Evolutionary conservation across 2,329 filamentous ascomycete genomes (phyloP), one percentile per base, ranked within the genome.

Genomic region (Ceratocystis alfenasii): DNA sequence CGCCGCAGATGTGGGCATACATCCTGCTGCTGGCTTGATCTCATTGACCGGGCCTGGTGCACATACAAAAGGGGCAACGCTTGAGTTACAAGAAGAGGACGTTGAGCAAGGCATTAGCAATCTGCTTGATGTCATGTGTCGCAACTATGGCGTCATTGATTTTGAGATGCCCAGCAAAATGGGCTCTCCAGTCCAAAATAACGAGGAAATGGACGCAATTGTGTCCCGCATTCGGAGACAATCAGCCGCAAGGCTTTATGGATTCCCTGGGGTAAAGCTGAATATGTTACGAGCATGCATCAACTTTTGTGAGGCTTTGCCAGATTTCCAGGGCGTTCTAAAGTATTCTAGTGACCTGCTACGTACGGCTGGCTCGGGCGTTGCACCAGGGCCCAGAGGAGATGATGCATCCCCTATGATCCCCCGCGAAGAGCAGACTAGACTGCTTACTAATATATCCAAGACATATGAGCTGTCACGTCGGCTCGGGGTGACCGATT

Each of bases 1-100:
- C 41, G 94, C 94, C 50, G 92, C 94, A n/a, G 94, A 97, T 73
- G 89, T 94, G 72, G 94, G 93, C 2, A 90, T 99, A 45, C 93
- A 97, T 75, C 94, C 94, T 50, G 93, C 93, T 20, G 90, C 93
- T 8, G 92, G 90, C 0, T 78, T 96, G 63, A 86, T 90, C 30
- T 86, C 87, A 12, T 77, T 94, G 36, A 87, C 85, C 69, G 78
- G 82, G 10, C 80, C 78, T 66, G 81, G 81, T 8, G 77, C 80
- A 6, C 78, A 81, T 44, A 81, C 79, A 1, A 68, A 68, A 25
- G 67, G 67, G 6, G 67, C 67, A 25, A 68, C 67, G 20, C 76
- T 87, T 41, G 84, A 87, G 70, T 76, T 88, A 15, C 81, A 80
- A 5, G 84, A 87, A 70, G 82, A 80, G 4, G 86, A 88, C 70